Evolutionary conservation across 2,329 filamentous ascomycete species (phyloP), one percentile per base, ranked within the genome.

Genomic region (Aspergillus amoenus): DNA sequence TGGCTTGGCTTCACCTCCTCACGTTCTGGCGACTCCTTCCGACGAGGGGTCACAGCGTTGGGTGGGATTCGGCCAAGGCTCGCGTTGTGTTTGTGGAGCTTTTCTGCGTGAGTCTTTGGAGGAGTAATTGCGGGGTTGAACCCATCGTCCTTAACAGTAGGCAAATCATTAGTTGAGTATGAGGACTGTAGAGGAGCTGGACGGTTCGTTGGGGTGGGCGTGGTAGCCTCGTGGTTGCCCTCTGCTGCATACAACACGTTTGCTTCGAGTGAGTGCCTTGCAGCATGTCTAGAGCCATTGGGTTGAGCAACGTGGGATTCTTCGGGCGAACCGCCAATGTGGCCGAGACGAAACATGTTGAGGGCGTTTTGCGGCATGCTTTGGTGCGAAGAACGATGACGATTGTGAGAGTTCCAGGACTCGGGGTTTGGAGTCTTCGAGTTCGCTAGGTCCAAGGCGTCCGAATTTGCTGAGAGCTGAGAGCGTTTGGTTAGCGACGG

Each of bases 111-210:
- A 5, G 79, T 86, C 70, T 90, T 89, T 52, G 78, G 75, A 11
- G 77, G 67, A 12, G 75, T 78, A 30, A 74, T 70, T 4, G 71
- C 67, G 21, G 68, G 68, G 47, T 82, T 77, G 49, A 80, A 74
- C 54, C 83, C 82, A 53, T 83, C 80, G 64, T 82, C 88, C 82
- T 94, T 96, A 68, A 92, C 80, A 7, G 92, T 95, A 4, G 92
- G 90, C 18, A 97, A 82, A 68, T 97, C 93, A 73, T 89, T 94
- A 53, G 91, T 87, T 9, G 94, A 97, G 78, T 90, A 97, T 0
- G 93, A 97, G 44, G 89, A 88, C 75, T 93, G 90, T 57, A 96
- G 57, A 9, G 74, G 71, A 4, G 65, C 66, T 17, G 77, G 77
- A 21, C 77, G 74, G 63, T 63, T 83, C 24, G 68, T 63, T n/a